Evolutionary conservation across 2,329 filamentous ascomycete species (phyloP).

Genomic region (Microcyclospora tardicrescens): DNA sequence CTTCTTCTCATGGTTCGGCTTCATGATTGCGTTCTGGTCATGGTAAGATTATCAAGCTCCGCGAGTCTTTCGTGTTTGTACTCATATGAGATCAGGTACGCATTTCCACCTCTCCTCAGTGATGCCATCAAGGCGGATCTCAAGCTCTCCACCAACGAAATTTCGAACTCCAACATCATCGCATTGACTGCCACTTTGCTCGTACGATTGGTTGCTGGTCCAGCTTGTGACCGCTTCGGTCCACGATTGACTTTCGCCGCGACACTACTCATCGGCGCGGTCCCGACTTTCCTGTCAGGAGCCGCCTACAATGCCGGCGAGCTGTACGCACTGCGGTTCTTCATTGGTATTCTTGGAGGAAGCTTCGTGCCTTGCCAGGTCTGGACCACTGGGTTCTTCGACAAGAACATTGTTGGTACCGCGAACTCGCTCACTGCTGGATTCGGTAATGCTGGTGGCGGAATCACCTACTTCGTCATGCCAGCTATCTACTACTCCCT

Average conservation of each 20-base stretch:
- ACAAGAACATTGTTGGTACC: constrained; percentile 82
- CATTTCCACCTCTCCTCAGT: constrained; percentile 70
- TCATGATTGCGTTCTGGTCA: constrained; percentile 78
- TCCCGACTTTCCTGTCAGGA: constrained; percentile 73
- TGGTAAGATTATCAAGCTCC: constrained; percentile 36
- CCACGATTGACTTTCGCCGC: constrained; percentile 67
- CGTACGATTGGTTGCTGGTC: constrained; percentile 64
- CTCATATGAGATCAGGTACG: constrained; percentile 47
- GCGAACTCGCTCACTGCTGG: constrained; percentile 77
- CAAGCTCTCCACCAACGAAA: constrained; percentile 52
- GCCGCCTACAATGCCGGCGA: constrained; percentile 55
- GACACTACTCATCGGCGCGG: constrained; percentile 61
- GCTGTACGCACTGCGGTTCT: constrained; percentile 64
- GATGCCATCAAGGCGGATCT: constrained; percentile 72
- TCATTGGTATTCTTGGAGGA: constrained; percentile 66
- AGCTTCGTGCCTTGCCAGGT: constrained; percentile 80
- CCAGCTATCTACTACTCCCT: constrained; percentile 76
- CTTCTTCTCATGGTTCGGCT: constrained; percentile 79
- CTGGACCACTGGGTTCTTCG: constrained; percentile 86
- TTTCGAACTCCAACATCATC: constrained; percentile 84
- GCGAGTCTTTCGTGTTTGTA: background rate
- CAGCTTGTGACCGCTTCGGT: constrained; percentile 74
- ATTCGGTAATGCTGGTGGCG: constrained; percentile 76
- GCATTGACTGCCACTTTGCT: constrained; percentile 63
- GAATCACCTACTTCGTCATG: constrained; percentile 90